These are phyloP conservation scores for Teunomyces gatunensis DNA, from an alignment of 805 yeast genomes.

Conservation along the genomic window DNA sequence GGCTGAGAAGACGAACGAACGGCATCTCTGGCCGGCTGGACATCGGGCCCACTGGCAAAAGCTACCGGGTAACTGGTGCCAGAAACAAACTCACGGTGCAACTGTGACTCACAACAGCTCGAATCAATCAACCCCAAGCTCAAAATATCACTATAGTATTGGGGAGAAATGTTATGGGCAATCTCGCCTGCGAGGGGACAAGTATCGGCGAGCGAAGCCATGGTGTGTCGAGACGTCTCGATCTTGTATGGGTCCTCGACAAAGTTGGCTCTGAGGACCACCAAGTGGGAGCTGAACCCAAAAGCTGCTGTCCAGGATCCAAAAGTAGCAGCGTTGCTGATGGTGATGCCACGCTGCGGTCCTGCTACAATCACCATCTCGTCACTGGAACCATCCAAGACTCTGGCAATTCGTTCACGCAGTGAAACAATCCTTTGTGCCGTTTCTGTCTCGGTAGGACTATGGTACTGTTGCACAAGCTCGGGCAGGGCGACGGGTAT, in stretches of 20 bases:
- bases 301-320: slow-evolving; percentile 44
- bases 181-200: slow-evolving; percentile 47
- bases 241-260: slow-evolving; percentile 17
- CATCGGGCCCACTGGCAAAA: slow-evolving; percentile 26
- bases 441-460: background rate
- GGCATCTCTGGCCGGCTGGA: slow-evolving; percentile 44
- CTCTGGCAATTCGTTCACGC: slow-evolving; percentile 16
- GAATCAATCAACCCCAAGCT: slow-evolving; percentile 45
- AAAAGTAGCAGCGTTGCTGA: slow-evolving; percentile 31
- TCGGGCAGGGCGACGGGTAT: slow-evolving; percentile 2
- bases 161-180: slow-evolving; percentile 50
- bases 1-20: slow-evolving; percentile 41
- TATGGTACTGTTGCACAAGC: background rate
- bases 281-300: slow-evolving; percentile 10
- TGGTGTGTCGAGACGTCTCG: slow-evolving; percentile 30
- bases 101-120: slow-evolving; percentile 45
- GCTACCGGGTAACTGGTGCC: slow-evolving; percentile 53
- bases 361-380: background rate
- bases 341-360: slow-evolving; percentile 1
- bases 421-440: background rate
- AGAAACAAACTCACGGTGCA: slow-evolving; percentile 50
- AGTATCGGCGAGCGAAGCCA: slow-evolving; percentile 39
- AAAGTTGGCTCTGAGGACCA: slow-evolving; percentile 39
- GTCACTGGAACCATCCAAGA: background rate
- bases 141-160: slow-evolving; percentile 47